These are phyloP conservation scores for Suhomyces wounanorum DNA, from an alignment of 1,139 yeast genomes.

Conservation along the genomic window DNA sequence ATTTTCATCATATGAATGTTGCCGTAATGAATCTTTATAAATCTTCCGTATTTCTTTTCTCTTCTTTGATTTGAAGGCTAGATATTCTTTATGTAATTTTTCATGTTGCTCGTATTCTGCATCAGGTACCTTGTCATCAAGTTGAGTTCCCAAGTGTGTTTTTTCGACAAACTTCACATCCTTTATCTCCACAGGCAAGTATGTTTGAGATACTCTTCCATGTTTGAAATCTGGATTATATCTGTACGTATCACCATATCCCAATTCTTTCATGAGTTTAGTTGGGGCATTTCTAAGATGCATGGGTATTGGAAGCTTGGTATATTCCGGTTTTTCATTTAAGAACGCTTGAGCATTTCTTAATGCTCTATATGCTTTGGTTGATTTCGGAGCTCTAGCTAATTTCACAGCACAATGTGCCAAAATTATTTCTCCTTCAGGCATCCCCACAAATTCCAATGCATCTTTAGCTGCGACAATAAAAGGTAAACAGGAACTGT, in stretches of 20 bases:
- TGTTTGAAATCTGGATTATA: slow-evolving; percentile 79
- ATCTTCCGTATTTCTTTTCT: slow-evolving; percentile 6
- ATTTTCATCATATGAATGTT: slow-evolving; percentile 37
- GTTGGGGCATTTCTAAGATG: slow-evolving; percentile 96
- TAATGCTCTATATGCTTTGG: slow-evolving; percentile 80
- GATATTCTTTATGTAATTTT: slow-evolving; percentile 12
- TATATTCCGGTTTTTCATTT: slow-evolving; percentile 61
- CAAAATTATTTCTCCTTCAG: slow-evolving; percentile 87
- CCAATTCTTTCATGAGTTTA: slow-evolving; percentile 80
- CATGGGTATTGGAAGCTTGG: slow-evolving; percentile 66
- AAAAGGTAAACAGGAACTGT: slow-evolving; percentile 82
- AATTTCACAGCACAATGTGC: slow-evolving; percentile 92
- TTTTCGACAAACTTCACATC: slow-evolving; percentile 39
- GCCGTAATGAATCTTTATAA: not conserved
- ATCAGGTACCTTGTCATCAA: slow-evolving; percentile 30
- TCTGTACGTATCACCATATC: slow-evolving; percentile 81
- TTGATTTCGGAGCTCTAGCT: slow-evolving; percentile 84
- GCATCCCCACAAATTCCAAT: slow-evolving; percentile 90
- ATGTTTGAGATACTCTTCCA: slow-evolving; percentile 73
- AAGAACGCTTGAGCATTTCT: slow-evolving; percentile 61
- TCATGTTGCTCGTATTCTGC: slow-evolving; percentile 25
- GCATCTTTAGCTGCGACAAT: slow-evolving; percentile 86
- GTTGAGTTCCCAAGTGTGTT: slow-evolving; percentile 34
- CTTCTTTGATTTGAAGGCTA: slow-evolving; percentile 8
- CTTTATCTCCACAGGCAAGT: slow-evolving; percentile 56